Percentiles rank a stretch among this genome's conserved stretches.
These are phyloP conservation scores for Blastobotrys ciferrii DNA, from an alignment of 1,139 yeast genomes.

Conservation along the genomic window DNA sequence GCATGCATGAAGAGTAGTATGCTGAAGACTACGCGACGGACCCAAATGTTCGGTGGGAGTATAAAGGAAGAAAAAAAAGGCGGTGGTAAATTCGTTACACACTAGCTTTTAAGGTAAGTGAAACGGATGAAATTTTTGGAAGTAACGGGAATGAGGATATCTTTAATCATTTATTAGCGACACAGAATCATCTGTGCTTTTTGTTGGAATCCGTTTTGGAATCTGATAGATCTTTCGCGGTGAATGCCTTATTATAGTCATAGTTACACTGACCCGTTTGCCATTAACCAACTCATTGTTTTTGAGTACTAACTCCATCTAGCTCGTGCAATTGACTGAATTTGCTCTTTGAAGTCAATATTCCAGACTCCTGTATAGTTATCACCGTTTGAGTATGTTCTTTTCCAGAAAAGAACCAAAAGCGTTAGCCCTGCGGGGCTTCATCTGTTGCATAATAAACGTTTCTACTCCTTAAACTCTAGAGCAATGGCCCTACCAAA, in stretches of 20 bases:
- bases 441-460: no score
- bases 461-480: no score
- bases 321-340: no score
- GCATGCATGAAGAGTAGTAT: no score
- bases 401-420: no score
- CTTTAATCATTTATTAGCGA: constrained; percentile 19
- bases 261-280: constrained; percentile 52
- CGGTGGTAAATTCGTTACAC: neutral
- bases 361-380: no score
- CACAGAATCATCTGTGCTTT: constrained; percentile 12
- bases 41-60: neutral
- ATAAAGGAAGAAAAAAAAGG: neutral
- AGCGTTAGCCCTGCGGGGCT: no score
- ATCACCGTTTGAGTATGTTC: no score
- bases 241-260: constrained; percentile 43
- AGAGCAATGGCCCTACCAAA: no score
- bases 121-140: neutral
- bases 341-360: no score
- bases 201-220: constrained; percentile 34
- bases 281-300: neutral
- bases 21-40: no score
- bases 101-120: neutral
- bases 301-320: no score
- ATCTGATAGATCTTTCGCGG: constrained; percentile 24
- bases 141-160: constrained; percentile 24